phyloP scores from a whole-genome alignment of 163 green algal species.

The Prototheca cutis region DNA sequence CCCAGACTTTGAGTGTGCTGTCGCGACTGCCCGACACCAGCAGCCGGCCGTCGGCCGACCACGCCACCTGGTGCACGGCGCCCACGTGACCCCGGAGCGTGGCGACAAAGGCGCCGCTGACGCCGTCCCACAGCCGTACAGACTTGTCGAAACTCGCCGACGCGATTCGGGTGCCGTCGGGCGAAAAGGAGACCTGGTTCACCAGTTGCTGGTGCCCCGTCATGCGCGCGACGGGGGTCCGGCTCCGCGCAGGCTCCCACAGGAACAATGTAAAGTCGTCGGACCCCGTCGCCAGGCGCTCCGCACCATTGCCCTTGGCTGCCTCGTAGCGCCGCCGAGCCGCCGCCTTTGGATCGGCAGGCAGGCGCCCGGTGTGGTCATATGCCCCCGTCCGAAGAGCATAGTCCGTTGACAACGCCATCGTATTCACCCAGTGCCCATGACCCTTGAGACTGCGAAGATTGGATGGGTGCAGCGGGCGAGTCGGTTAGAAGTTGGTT shows the following conservation, averaged over 20 bases:
- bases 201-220: constrained; percentile 92
- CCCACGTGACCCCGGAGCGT: constrained; percentile 84
- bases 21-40: constrained; percentile 88
- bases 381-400: constrained; percentile 73
- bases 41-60: constrained; percentile 74
- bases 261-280: constrained; percentile 98
- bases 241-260: constrained; percentile 68
- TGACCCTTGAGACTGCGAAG: constrained; percentile 68
- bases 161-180: constrained; percentile 85
- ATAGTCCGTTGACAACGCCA: constrained; percentile 80
- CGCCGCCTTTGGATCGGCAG: constrained; percentile 33
- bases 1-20: constrained; percentile 96
- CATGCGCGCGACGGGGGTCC: constrained; percentile 65
- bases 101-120: constrained; percentile 76
- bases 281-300: constrained; percentile 80
- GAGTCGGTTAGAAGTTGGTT: too few relatives aligned
- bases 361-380: constrained; percentile 70
- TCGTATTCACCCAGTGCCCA: constrained; percentile 95
- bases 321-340: constrained; percentile 64
- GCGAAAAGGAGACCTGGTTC: constrained; percentile 91
- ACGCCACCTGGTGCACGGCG: constrained; percentile 86
- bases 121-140: constrained; percentile 92
- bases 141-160: constrained; percentile 94
- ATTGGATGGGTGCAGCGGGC: too few relatives aligned
- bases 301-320: constrained; percentile 39